Base-by-base conservation (phyloP, 2,329 filamentous ascomycete genomes). In the Hypoxylon sp. region DNA sequence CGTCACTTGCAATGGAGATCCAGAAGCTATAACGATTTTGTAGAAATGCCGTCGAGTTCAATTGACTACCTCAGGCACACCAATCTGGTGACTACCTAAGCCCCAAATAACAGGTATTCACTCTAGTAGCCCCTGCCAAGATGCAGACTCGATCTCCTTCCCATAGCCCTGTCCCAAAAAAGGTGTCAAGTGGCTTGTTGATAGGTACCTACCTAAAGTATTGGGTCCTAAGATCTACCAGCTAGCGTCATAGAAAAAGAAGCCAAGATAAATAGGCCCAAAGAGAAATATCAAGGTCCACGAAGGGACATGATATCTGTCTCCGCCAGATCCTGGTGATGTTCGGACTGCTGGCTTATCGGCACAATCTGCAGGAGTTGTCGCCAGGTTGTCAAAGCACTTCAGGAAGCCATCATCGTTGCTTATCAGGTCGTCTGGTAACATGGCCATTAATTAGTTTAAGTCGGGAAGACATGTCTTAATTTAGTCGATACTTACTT, bases 391-490 rank as follows among this genome's bases (percentile, higher is more conserved):
- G 15, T 50, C 15, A 24, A 54, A 59, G 22, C 57, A 59, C 30
- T 44, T 50, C 4, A 59, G 17, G 5, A n/a, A 17, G 7, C 57
- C 50, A n/a, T 55, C 10, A n/a, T 59, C 57, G 15, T n/a, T 26
- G 20, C 28, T 22, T 6, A 59, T 44, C 3, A 59, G 50, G 2
- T 49, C 32, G n/a, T 59, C 57, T 59, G 28, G 2, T 4, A 24
- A n/a, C 32, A 41, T 15, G 37, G 8, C 8, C 19, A 41, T 17
- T 19, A 41, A 6, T 41, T 6, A 17, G 6, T 41, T 41, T 10
- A 4, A 7, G 37, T n/a, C n/a, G n/a, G n/a, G n/a, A n/a, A 41
- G 37, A n/a, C n/a, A 41, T 41, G n/a, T n/a, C 10, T 19, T 13
- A 10, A 26, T 26, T 26, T 32, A 8, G 11, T 34, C 1, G 10